These are phyloP conservation scores for Hemileia vastatrix DNA, from an alignment of 1,284 basidiomycete species.

Conservation along the genomic window DNA sequence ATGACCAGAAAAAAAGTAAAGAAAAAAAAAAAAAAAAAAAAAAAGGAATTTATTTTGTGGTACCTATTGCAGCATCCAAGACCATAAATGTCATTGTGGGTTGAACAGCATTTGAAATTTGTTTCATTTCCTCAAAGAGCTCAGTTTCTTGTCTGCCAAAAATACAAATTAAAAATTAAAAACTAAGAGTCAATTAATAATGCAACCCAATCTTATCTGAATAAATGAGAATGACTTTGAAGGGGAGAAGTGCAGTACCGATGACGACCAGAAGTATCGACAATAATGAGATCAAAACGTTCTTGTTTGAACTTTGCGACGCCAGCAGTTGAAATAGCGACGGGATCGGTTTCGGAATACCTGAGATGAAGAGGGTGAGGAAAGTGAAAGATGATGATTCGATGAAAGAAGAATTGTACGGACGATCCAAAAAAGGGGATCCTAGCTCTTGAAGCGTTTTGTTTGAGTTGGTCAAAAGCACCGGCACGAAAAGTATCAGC, in stretches of 20 bases:
- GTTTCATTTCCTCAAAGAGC: slow-evolving; percentile 95
- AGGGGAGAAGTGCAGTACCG: not conserved
- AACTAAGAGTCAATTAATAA: not conserved
- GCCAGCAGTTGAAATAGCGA: slow-evolving; percentile 84
- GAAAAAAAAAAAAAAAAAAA: not conserved
- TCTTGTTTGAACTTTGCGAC: slow-evolving; percentile 96
- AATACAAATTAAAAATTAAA: not conserved
- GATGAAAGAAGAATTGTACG: not conserved
- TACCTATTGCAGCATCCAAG: slow-evolving; percentile 47
- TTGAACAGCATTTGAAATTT: slow-evolving; percentile 83
- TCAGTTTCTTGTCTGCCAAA: slow-evolving; percentile 77
- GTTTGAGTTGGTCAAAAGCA: slow-evolving; percentile 89
- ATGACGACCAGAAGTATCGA: slow-evolving; percentile 95
- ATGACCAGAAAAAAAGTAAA: not conserved
- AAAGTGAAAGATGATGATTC: not conserved
- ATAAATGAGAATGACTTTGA: not conserved
- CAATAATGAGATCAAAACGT: slow-evolving; percentile 96
- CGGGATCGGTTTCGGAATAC: slow-evolving; percentile 98
- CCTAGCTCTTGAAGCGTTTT: slow-evolving; percentile 92
- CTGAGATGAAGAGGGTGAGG: slow-evolving; percentile 15
- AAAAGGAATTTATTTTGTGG: not conserved
- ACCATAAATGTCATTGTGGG: slow-evolving; percentile 54
- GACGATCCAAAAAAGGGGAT: slow-evolving; percentile 92
- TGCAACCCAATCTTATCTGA: not conserved
- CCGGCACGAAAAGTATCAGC: slow-evolving; percentile 99